A percentile compares a stretch with the other conserved stretches of the same genome.
These are phyloP conservation scores for Sporobolomyces phaffii DNA, from an alignment of 768 basidiomycete species.

Conservation along the genomic window DNA sequence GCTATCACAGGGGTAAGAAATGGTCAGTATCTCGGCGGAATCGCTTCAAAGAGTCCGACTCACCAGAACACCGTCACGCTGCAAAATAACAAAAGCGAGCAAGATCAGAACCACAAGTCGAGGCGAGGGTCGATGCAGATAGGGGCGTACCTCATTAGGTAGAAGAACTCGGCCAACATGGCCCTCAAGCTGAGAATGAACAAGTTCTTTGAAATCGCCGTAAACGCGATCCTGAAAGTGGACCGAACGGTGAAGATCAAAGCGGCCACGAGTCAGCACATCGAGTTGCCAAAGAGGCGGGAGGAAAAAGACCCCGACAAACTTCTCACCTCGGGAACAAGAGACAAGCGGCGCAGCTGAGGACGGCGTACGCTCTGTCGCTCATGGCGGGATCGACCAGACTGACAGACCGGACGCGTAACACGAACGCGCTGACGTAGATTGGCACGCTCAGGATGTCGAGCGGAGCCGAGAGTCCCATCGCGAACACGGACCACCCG, in stretches of 20 bases:
- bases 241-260: background rate
- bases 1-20: background rate
- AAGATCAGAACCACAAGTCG: background rate
- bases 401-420: slow-evolving; percentile 19
- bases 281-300: too few species aligned
- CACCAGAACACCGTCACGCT: slow-evolving; percentile 63
- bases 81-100: background rate
- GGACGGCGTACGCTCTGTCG: slow-evolving; percentile 32
- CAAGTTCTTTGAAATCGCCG: slow-evolving; percentile 64
- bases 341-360: slow-evolving; percentile 27
- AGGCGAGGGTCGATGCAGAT: too few species aligned
- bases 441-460: slow-evolving; percentile 32
- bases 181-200: slow-evolving; percentile 58
- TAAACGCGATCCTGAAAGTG: slow-evolving; percentile 70
- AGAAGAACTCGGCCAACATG: slow-evolving; percentile 80
- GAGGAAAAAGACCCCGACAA: too few species aligned
- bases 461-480: slow-evolving; percentile 26
- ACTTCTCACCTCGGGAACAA: slow-evolving; percentile 54
- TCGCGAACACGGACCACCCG: slow-evolving; percentile 31
- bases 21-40: too few species aligned
- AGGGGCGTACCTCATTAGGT: slow-evolving; percentile 35
- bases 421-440: slow-evolving; percentile 29
- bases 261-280: too few species aligned
- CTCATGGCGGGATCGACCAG: slow-evolving; percentile 9
- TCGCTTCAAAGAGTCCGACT: too few species aligned